Percentiles rank a stretch among this genome's conserved stretches.
phyloP scores from a whole-genome alignment of 2,329 filamentous ascomycete species.

The Ophiostoma sp. region DNA sequence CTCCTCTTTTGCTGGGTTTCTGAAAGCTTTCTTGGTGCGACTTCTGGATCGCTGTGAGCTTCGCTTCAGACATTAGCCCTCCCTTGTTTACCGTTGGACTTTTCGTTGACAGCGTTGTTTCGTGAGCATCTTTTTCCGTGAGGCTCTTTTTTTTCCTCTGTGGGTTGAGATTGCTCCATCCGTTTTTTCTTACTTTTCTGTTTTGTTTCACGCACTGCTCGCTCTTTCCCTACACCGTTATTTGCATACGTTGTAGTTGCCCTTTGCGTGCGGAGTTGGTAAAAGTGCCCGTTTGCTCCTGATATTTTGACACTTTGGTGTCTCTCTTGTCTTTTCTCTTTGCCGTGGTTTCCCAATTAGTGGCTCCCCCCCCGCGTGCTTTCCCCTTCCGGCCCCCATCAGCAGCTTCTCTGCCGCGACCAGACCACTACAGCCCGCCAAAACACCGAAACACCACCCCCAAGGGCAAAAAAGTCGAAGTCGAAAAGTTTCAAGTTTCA shows the following conservation, averaged over 20 bases:
- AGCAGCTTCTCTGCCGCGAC: conserved; percentile 3
- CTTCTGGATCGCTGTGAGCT: background rate
- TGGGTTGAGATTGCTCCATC: background rate
- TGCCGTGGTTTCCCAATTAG: background rate
- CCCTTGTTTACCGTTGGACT: conserved; percentile 2
- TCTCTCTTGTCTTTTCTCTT: background rate
- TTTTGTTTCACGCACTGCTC: background rate
- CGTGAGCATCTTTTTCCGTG: background rate
- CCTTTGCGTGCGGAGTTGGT: background rate
- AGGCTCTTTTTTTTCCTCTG: background rate
- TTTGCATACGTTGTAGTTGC: background rate
- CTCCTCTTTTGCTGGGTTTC: background rate
- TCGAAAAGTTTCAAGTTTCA: conserved; percentile 2
- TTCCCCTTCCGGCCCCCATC: conserved; percentile 16
- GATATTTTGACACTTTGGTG: background rate
- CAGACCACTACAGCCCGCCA: background rate
- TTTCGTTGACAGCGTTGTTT: background rate
- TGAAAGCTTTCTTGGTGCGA: background rate
- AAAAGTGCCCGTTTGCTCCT: background rate
- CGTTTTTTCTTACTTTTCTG: background rate
- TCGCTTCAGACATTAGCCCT: background rate
- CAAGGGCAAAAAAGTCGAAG: background rate
- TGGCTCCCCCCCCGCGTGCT: conserved; percentile 9
- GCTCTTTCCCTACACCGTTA: background rate
- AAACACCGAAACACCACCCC: background rate